Conservation (phyloP, 371 early-diverging fungal genomes). For the Mucor piriformis region DNA sequence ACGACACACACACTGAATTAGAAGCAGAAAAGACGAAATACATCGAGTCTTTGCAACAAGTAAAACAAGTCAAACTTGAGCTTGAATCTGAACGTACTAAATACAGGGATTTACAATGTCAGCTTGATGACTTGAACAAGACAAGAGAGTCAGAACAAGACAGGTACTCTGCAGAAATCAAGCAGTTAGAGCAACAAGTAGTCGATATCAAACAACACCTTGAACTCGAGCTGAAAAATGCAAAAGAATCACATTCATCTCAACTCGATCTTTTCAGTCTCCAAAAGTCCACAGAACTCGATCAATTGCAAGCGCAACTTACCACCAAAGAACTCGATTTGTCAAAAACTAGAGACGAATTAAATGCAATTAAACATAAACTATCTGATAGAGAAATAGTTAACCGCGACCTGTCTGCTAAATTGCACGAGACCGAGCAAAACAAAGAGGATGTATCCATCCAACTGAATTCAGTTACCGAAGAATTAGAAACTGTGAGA, state of each 20-base stretch:
- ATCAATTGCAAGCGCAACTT: not conserved
- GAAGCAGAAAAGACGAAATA: constrained; percentile 5
- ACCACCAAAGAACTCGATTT: not conserved
- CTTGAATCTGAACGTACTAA: constrained; percentile 6
- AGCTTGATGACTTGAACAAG: constrained; percentile 2
- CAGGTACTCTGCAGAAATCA: not conserved
- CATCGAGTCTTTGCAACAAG: not conserved
- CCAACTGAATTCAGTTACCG: not conserved
- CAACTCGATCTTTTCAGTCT: not conserved
- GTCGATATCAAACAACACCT: constrained; percentile 2
- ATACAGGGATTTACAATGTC: not conserved
- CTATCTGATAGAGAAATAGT: not conserved
- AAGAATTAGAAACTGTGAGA: constrained; percentile 1
- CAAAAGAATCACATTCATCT: not conserved
- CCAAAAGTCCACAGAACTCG: not conserved
- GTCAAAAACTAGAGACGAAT: not conserved
- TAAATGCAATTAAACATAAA: not conserved
- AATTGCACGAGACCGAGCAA: not conserved
- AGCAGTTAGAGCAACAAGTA: not conserved
- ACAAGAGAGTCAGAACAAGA: constrained; percentile 2
- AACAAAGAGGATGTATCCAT: constrained; percentile 5
- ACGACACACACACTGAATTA: not conserved
- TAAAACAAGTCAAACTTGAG: not conserved
- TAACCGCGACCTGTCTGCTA: not conserved
- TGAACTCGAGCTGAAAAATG: not conserved